Conservation (phyloP, 2,329 filamentous ascomycete genomes). For the Cladosporium cucumerinum region DNA sequence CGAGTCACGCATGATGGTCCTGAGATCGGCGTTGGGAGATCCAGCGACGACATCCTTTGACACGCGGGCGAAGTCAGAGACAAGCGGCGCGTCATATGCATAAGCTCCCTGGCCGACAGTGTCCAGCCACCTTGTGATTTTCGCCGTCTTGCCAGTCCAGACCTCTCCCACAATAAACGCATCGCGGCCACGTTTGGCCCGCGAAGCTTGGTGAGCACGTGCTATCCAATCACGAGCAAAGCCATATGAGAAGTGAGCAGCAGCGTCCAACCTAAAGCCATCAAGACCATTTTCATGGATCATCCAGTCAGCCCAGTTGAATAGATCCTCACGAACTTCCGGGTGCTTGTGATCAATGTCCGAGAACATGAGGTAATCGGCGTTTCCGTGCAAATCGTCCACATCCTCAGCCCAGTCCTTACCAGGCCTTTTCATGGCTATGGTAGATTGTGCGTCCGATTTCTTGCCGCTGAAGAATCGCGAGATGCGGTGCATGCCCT, state of each 20-base stretch:
- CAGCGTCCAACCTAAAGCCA: constrained; percentile 68
- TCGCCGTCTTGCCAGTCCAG: constrained; percentile 58
- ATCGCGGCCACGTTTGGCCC: constrained; percentile 37
- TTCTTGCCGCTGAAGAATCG: constrained; percentile 22
- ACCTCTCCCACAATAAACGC: constrained; percentile 69
- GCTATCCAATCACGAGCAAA: constrained; percentile 65
- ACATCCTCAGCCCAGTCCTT: constrained; percentile 64
- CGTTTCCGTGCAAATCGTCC: constrained; percentile 63
- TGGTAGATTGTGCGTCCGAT: constrained; percentile 1
- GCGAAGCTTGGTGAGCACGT: constrained; percentile 50
- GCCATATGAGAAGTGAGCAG: constrained; percentile 67
- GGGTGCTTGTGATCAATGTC: constrained; percentile 64
- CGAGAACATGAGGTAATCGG: constrained; percentile 68
- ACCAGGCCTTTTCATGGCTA: constrained; percentile 34
- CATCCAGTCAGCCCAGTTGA: constrained; percentile 68
- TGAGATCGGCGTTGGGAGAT: constrained; percentile 56
- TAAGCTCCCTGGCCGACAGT: constrained; percentile 51
- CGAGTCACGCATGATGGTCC: constrained; percentile 36
- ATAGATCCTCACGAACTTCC: constrained; percentile 62
- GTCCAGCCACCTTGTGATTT: constrained; percentile 53
- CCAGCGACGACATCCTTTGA: constrained; percentile 43
- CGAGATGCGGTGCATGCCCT: constrained; percentile 25
- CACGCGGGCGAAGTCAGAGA: constrained; percentile 63
- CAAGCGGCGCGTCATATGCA: constrained; percentile 66
- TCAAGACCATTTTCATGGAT: constrained; percentile 57